A percentile compares a stretch with the other conserved stretches of the same genome.
Evolutionary conservation across 1,139 yeast genomes (phyloP).

Genomic region (Williopsis jadinii): DNA sequence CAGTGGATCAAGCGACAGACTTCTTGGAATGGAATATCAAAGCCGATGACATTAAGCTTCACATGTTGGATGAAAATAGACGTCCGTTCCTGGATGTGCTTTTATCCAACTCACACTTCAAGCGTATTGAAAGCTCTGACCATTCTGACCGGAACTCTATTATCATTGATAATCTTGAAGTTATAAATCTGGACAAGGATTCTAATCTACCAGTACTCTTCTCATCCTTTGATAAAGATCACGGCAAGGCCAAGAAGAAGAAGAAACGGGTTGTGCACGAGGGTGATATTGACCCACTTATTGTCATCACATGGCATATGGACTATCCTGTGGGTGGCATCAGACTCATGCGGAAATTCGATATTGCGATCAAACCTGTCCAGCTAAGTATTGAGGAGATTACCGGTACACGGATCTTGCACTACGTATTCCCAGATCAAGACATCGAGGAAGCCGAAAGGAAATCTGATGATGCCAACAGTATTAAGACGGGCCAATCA

Average conservation of each 20-base stretch:
- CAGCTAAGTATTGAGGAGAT: slow-evolving; percentile 52
- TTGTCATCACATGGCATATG: slow-evolving; percentile 55
- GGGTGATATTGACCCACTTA: slow-evolving; percentile 25
- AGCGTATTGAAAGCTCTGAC: slow-evolving; percentile 53
- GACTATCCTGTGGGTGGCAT: slow-evolving; percentile 66
- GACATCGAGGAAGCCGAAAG: slow-evolving; percentile 4
- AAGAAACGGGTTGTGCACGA: slow-evolving; percentile 7
- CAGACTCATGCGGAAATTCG: slow-evolving; percentile 47
- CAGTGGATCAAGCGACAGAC: slow-evolving; percentile 21
- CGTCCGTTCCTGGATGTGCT: slow-evolving; percentile 69
- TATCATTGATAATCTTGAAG: slow-evolving; percentile 58
- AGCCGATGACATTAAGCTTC: slow-evolving; percentile 70
- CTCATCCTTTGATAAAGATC: slow-evolving; percentile 34
- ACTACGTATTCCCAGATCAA: slow-evolving; percentile 47
- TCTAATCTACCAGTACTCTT: slow-evolving; percentile 68
- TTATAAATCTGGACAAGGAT: slow-evolving; percentile 55
- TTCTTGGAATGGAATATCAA: slow-evolving; percentile 48
- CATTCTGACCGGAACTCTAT: slow-evolving; percentile 58
- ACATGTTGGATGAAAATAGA: slow-evolving; percentile 53
- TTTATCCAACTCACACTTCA: slow-evolving; percentile 54
- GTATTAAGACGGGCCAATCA: slow-evolving; percentile 1
- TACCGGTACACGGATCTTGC: slow-evolving; percentile 50
- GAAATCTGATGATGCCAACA: slow-evolving; percentile 7
- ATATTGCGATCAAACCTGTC: slow-evolving; percentile 47
- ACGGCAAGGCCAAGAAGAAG: slow-evolving; percentile 12